Conservation (phyloP, 2,329 filamentous ascomycete genomes). For the Mollisiaceae sp. region DNA sequence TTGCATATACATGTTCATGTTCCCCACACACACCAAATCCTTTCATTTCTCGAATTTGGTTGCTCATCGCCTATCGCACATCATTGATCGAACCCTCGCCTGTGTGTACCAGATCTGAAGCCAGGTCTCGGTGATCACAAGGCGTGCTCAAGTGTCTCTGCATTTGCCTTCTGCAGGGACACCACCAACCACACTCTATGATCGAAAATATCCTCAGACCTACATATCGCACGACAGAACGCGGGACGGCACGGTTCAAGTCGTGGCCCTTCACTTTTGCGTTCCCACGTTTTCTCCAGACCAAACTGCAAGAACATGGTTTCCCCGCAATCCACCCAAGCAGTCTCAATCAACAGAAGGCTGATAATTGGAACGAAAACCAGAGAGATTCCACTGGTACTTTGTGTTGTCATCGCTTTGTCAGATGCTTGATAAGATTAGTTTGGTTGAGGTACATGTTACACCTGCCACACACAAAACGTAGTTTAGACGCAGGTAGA, state of each 20-base stretch:
- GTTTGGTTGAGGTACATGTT: no score
- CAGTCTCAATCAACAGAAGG: neutral
- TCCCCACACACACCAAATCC: constrained; percentile 2
- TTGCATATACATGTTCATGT: neutral
- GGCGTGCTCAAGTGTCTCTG: neutral
- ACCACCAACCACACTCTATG: constrained; percentile 3
- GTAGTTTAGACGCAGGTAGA: neutral
- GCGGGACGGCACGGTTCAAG: constrained; percentile 24
- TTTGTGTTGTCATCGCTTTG: neutral
- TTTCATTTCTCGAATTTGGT: neutral
- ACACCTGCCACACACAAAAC: constrained; percentile 1
- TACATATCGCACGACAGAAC: constrained; percentile 1
- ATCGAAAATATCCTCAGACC: neutral
- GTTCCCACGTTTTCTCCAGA: neutral
- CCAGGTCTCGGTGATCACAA: constrained; percentile 4
- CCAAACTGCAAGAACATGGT: constrained; percentile 6
- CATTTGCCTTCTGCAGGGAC: neutral
- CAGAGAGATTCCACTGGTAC: neutral
- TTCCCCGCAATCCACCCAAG: neutral
- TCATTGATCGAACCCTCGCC: neutral
- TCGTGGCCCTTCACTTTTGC: constrained; percentile 3
- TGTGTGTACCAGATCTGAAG: neutral
- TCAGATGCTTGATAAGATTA: neutral
- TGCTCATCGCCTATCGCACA: neutral
- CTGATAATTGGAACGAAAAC: constrained; percentile 5